Evolutionary conservation across 1,284 basidiomycete genomes (phyloP), one percentile per base, ranked within the genome.

Genomic region (Butyriboletus pseudospeciosus): DNA sequence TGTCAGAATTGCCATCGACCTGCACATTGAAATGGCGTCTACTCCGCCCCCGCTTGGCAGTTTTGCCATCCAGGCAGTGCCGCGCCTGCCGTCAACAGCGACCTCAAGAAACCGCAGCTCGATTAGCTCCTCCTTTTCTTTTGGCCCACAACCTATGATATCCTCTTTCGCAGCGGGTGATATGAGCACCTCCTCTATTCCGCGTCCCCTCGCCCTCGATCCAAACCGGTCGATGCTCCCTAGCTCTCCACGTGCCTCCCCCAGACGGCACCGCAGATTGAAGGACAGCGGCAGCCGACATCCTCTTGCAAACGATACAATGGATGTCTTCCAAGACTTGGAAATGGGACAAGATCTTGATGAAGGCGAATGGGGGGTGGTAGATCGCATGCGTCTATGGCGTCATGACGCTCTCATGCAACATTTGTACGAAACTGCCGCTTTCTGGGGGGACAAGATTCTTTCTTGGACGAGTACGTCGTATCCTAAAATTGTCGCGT

Each of bases 391-490:
- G 87, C 80, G 97, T 52, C 73, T 93, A 41, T 99, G 97, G 97
- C 77, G 97, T 49, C 93, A 98, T 68, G 97, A 99, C 74, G 96
- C 97, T 38, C 83, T 98, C 65, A 93, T 95, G 82, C 96, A 98
- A 71, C 96, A 99, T 75, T 76, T 99, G 32, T 98, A 98, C 72
- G 92, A 95, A 61, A 98, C 96, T 1, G 97, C 97, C 14, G 89
- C 92, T 10, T 98, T 98, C 69, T 99, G 97, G 97, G 97, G 95
- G 4, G 92, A 96, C 75, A 98, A 99, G 73, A 84, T 98, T 43
- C 76, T 98, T 37, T 90, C 84, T 53, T 93, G 94, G 86, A 98
- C 96, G 41, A 89, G 94, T 96, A 68, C 71, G 92, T 82, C 57
- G 48, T 37, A 10, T 40, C 30, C n/a, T 17, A 20, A 38, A 40